Evolutionary conservation across 2,329 filamentous ascomycete genomes (phyloP).

Genomic region (Lachnellula subtilissima): DNA sequence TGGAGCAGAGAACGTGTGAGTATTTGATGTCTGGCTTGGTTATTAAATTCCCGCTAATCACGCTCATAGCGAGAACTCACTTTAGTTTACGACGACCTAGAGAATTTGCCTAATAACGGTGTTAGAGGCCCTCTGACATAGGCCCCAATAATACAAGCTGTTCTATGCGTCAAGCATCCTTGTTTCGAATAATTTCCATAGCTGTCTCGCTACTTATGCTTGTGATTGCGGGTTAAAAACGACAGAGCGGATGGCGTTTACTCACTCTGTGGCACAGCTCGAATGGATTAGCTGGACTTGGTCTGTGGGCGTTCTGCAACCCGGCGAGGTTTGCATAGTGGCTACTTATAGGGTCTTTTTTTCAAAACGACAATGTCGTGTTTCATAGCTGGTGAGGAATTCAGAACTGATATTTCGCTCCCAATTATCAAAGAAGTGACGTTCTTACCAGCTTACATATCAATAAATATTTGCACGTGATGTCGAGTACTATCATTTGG

Average conservation of each 20-base stretch:
- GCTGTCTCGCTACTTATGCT: background rate
- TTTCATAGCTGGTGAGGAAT: background rate
- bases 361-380: conserved; percentile 7
- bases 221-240: background rate
- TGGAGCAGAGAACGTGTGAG: conserved; percentile 62
- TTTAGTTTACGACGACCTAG: conserved; percentile 57
- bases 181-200: background rate
- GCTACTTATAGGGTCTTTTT: conserved; percentile 10
- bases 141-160: background rate
- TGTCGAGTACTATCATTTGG: background rate
- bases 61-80: conserved; percentile 51
- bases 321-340: conserved; percentile 16
- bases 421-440: background rate
- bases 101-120: conserved; percentile 37
- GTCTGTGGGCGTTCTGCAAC: conserved; percentile 15
- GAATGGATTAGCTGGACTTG: conserved; percentile 11
- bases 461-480: background rate
- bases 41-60: conserved; percentile 13
- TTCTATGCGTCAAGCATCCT: background rate
- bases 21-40: conserved; percentile 10
- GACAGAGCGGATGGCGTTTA: conserved; percentile 1
- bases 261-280: conserved; percentile 7
- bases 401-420: background rate
- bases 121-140: conserved; percentile 17
- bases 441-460: too few relatives aligned